Evolutionary conservation across 148 eudicot genomes (phyloP).

Genomic region (Pouteria glomerata): DNA sequence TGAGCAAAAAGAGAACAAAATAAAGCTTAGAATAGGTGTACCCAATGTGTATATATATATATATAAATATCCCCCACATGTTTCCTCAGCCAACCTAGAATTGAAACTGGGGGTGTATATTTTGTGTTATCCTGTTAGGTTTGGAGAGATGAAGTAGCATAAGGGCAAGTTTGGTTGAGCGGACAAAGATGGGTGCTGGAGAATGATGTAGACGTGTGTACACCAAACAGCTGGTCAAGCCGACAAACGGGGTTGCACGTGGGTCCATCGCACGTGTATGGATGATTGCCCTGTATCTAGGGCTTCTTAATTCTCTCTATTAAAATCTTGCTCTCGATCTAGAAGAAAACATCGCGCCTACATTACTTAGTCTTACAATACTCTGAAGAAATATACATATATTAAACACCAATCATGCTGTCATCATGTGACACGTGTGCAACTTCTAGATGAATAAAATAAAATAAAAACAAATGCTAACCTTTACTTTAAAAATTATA

Average conservation of each 20-base stretch:
- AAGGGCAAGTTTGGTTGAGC: slow-evolving; percentile 4
- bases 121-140: not conserved
- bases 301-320: not conserved
- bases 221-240: slow-evolving; percentile 37
- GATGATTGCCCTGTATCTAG: slow-evolving; percentile 4
- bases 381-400: not conserved
- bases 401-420: not conserved
- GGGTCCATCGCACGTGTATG: slow-evolving; percentile 54
- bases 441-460: too few relatives aligned
- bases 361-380: too few relatives aligned
- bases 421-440: too few relatives aligned
- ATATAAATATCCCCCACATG: slow-evolving; percentile 1
- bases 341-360: too few relatives aligned
- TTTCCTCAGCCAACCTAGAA: not conserved
- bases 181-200: slow-evolving; percentile 19
- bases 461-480: too few relatives aligned
- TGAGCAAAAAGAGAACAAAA: too few relatives aligned
- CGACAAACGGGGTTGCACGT: slow-evolving; percentile 39
- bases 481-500: not conserved
- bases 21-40: not conserved
- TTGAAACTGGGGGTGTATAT: too few relatives aligned
- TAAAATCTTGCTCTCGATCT: not conserved
- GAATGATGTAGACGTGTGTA: slow-evolving; percentile 37
- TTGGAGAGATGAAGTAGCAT: not conserved
- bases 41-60: too few relatives aligned